Base-by-base conservation (phyloP, 169 alveolate genomes). In the Amoebophrya sp. region DNA sequence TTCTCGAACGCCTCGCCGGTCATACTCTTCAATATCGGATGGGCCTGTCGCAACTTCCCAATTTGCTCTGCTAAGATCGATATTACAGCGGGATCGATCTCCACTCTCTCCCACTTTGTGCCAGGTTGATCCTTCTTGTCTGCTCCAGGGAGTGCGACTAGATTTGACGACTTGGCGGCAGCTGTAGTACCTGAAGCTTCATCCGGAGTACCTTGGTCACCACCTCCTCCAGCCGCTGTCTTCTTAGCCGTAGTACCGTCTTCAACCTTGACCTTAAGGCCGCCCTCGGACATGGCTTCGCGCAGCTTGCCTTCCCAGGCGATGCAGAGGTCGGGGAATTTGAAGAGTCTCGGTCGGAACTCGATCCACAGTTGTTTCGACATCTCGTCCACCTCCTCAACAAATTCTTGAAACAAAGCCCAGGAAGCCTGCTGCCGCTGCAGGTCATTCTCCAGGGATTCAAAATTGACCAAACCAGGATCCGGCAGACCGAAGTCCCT, bases 1-100 rank as follows among this genome's bases (percentile, higher is more conserved):
- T 96, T 95, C 93, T 97, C 98, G 92, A 97, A 97, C 40, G 98
- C 97, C 92, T 97, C 99, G 40, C 98, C 99, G 34, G 97, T 96
- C 93, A 96, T 95, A 40, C 96, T 93, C 91, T 96, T 97, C 41
- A 96, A 93, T 1, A 95, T 90, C n/a, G 98, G 97, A 90, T 94
- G 95, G 41, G 96, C 94, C 92, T 95, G 93, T 47, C 95, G 94
- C 92, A 93, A 95, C 10, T 91, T 40, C 41, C 96, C 97, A 78
- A 96, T 93, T 94, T 96, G 96, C 38, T 94, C 89, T 33, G 91
- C 89, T n/a, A 97, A 89, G 91, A 95, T 94, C 55, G 93, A 92
- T 36, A 93, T 94, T 34, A 97, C 96, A 36, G 96, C 83, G 2
- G 18, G 95, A 90, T 94, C 97, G 89, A 26, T 93, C 94, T 95